phyloP scores from a whole-genome alignment of 2,329 filamentous ascomycete species.

The Pseudocercospora fuligena region DNA sequence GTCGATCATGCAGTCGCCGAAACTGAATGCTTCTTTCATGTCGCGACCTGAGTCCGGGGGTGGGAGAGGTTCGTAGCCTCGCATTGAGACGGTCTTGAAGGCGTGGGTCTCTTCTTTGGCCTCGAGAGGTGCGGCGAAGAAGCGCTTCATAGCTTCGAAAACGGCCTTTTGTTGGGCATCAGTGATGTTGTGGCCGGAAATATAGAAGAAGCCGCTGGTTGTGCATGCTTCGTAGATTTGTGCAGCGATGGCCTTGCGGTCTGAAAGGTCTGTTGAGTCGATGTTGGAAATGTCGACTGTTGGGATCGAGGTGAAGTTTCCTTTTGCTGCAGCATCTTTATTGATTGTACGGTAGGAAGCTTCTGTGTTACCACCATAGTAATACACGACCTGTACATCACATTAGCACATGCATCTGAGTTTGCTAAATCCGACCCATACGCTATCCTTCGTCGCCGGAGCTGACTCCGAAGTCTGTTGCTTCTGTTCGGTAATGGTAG shows the following conservation, averaged over 20 bases:
- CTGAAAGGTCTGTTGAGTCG: constrained; percentile 9
- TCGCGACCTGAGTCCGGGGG: constrained; percentile 43
- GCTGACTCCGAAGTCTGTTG: neutral
- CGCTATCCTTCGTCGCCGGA: neutral
- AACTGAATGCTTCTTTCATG: constrained; percentile 43
- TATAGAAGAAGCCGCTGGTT: constrained; percentile 29
- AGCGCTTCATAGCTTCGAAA: constrained; percentile 38
- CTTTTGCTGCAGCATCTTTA: constrained; percentile 9
- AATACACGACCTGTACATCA: constrained; percentile 17
- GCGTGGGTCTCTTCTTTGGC: constrained; percentile 45
- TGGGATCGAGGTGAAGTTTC: constrained; percentile 27
- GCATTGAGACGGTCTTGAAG: constrained; percentile 42
- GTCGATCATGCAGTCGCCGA: constrained; percentile 46
- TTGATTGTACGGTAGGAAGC: constrained; percentile 19
- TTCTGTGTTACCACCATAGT: constrained; percentile 15
- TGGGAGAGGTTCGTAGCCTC: constrained; percentile 44
- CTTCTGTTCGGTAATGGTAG: neutral
- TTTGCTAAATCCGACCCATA: neutral
- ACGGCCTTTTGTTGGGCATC: constrained; percentile 37
- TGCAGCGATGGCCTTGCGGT: constrained; percentile 23
- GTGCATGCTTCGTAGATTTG: constrained; percentile 43
- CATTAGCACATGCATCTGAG: neutral
- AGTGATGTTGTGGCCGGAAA: constrained; percentile 33
- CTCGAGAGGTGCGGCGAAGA: constrained; percentile 40
- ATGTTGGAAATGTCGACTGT: constrained; percentile 26